phyloP scores from a whole-genome alignment of 2,329 filamentous ascomycete species.

The Talaromyces sp. region DNA sequence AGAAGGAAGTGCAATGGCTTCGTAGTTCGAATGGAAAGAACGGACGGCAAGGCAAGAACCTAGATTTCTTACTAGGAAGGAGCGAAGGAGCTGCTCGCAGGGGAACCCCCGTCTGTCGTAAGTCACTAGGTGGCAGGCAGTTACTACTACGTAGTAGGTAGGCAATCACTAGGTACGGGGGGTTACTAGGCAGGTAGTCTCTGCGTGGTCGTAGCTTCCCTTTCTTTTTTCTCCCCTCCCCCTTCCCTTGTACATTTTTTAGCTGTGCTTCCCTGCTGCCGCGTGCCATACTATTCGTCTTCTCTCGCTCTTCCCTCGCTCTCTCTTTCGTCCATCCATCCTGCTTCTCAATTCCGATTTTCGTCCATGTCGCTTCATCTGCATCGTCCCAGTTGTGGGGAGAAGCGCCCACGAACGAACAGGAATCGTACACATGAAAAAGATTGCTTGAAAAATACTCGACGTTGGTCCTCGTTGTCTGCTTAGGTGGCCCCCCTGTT shows the following conservation, averaged over 20 bases:
- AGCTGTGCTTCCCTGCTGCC: background rate
- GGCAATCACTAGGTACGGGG: too few relatives aligned
- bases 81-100: slow-evolving; percentile 1
- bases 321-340: background rate
- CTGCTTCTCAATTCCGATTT: background rate
- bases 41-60: background rate
- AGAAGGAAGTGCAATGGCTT: too few relatives aligned
- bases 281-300: background rate
- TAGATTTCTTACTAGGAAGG: slow-evolving; percentile 1
- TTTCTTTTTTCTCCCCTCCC: background rate
- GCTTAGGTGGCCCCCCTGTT: slow-evolving; percentile 7
- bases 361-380: background rate
- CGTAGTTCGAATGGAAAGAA: background rate
- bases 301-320: background rate
- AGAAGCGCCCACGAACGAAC: background rate
- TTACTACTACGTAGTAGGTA: too few relatives aligned
- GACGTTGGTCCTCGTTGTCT: background rate
- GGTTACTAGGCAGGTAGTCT: too few relatives aligned
- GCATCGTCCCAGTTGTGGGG: background rate
- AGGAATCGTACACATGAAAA: slow-evolving; percentile 2
- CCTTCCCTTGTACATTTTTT: background rate
- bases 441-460: background rate
- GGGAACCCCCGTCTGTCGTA: background rate
- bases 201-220: slow-evolving; percentile 5
- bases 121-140: too few relatives aligned